Base-by-base conservation (phyloP, 2,329 filamentous ascomycete species). In the Thielaviopsis populi region DNA sequence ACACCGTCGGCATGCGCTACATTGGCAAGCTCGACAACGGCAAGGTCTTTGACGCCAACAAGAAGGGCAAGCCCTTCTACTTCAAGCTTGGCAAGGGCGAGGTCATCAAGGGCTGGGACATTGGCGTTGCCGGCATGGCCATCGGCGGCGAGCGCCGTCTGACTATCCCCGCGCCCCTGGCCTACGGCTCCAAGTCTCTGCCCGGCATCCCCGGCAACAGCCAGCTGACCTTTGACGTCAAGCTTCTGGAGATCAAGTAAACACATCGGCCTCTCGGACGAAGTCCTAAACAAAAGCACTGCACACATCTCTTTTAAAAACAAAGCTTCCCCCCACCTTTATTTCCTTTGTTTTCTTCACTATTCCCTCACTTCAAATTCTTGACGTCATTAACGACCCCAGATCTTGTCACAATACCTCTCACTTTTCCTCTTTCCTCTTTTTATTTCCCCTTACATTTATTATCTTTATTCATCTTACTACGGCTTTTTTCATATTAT, bases 71-170 rank as follows among this genome's bases (percentile, higher is more conserved):
- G 80, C 92, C 95, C 65, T 99, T 99, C 79, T 83, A 82, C 69
- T 97, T 97, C 84, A 95, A 92, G 81, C 85, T 95, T 67, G 95
- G 94, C 70, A 84, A 86, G 73, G 91, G 91, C 67, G 89, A 97
- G 76, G 95, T 99, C 71, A 99, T 99, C 80, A 94, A 95, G 83
- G 94, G 94, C 69, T 97, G 94, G 95, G 95, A 99, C 74, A 83
- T 97, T 68, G 94, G 94, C 77, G 80, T 99, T 70, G 81, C 83
- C 69, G 95, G 95, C 76, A 96, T 99, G 90, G 80, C 86, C 69
- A 86, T 91, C 69, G 94, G 94, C 72, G 91, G 90, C 71, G 95
- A 99, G 82, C 89, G 94, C 71, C 87, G 94, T 69, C 81, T 99
- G 71, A 91, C 85, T 68, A 91, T 99, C 71, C 95, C 95, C 59